These are phyloP conservation scores for Microcos paniculata DNA, from an alignment of 345 rosid species.

Conservation along the genomic window DNA sequence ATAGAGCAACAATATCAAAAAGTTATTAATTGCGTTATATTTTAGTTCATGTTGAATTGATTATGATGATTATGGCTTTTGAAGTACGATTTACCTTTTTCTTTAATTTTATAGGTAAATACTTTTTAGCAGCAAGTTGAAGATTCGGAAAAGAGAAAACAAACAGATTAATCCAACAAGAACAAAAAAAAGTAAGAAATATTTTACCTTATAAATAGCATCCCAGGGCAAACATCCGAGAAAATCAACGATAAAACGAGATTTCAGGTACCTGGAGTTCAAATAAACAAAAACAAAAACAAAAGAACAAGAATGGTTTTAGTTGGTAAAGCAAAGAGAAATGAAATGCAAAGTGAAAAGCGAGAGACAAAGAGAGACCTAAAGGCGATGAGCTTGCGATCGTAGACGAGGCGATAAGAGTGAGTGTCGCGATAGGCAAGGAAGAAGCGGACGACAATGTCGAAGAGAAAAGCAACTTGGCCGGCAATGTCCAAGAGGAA, in stretches of 20 bases:
- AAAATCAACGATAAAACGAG: constrained; percentile 60
- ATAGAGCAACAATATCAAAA: too few species aligned
- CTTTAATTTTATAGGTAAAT: too few species aligned
- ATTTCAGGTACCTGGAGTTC: constrained; percentile 60
- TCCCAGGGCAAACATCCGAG: constrained; percentile 90
- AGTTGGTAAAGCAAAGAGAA: neutral
- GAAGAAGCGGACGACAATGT: constrained; percentile 62
- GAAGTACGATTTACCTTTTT: too few species aligned
- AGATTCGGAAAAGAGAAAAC: too few species aligned
- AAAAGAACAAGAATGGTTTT: neutral
- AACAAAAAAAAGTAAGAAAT: neutral
- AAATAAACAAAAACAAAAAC: neutral
- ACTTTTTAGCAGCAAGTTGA: too few species aligned
- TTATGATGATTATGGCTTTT: too few species aligned
- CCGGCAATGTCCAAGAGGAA: constrained; percentile 70
- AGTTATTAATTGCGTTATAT: too few species aligned
- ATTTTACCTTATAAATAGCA: constrained; percentile 61
- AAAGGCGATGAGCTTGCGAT: constrained; percentile 57
- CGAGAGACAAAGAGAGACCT: constrained; percentile 32
- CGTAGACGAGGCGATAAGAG: constrained; percentile 52
- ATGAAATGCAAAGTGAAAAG: neutral
- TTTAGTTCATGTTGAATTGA: too few species aligned
- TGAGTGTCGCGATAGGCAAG: constrained; percentile 61
- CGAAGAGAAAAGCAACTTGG: constrained; percentile 69
- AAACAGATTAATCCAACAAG: too few species aligned